phyloP scores from a whole-genome alignment of 1,284 basidiomycete species.

The Vanrija humicola region DNA sequence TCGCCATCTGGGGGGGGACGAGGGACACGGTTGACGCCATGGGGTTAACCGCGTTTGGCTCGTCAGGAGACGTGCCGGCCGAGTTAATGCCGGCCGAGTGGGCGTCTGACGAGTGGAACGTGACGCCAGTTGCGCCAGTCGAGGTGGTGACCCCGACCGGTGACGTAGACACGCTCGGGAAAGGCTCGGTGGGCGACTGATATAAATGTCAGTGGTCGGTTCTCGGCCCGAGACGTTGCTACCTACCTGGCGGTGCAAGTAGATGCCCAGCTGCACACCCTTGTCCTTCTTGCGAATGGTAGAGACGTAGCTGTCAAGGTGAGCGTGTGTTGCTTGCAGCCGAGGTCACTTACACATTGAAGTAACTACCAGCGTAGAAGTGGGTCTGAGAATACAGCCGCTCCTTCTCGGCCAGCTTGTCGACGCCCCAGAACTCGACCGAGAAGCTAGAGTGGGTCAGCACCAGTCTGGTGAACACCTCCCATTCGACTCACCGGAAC shows the following conservation, averaged over 20 bases:
- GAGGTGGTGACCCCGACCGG: neutral
- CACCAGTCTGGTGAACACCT: neutral
- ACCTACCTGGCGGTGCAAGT: constrained; percentile 70
- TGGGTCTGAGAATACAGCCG: constrained; percentile 55
- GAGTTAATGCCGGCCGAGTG: no score
- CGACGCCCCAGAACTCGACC: constrained; percentile 87
- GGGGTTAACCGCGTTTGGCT: neutral
- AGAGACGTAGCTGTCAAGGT: constrained; percentile 67
- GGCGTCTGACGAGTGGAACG: no score
- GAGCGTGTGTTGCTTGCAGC: constrained; percentile 47
- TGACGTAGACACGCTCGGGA: constrained; percentile 22
- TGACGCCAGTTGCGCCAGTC: neutral
- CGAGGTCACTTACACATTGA: constrained; percentile 52
- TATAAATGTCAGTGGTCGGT: neutral
- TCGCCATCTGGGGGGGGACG: neutral
- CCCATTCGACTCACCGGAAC: constrained; percentile 57
- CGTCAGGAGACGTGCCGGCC: no score
- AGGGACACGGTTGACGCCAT: neutral
- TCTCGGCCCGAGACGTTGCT: no score
- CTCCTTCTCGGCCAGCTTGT: constrained; percentile 75
- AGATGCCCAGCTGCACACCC: constrained; percentile 76
- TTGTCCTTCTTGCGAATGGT: constrained; percentile 66
- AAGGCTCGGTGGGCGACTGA: constrained; percentile 53
- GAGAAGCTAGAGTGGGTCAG: constrained; percentile 53
- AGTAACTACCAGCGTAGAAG: constrained; percentile 49